These are phyloP conservation scores for Diversispora eburnea DNA, from an alignment of 192 early-diverging fungal genomes.

Conservation along the genomic window DNA sequence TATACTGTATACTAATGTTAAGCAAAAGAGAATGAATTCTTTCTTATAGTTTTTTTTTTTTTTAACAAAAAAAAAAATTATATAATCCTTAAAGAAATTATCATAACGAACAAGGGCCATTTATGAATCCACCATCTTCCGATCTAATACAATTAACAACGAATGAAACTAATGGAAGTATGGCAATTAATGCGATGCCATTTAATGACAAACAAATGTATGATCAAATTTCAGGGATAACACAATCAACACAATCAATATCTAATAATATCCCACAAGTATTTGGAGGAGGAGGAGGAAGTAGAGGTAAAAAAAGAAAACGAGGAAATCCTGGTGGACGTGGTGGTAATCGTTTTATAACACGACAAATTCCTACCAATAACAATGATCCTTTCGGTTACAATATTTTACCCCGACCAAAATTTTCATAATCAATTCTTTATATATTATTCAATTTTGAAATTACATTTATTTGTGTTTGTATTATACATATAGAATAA, in stretches of 20 bases:
- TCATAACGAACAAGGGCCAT: too few species aligned
- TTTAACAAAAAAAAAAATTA: background rate
- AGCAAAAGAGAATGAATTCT: too few species aligned
- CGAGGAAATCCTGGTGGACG: background rate
- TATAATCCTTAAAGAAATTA: too few species aligned
- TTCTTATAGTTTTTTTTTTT: background rate
- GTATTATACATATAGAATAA: too few species aligned
- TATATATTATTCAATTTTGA: background rate
- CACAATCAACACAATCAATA: background rate
- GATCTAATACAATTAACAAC: too few species aligned
- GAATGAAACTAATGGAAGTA: too few species aligned
- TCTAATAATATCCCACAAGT: background rate
- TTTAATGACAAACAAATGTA: too few species aligned
- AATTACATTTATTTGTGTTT: too few species aligned
- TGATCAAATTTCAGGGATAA: background rate
- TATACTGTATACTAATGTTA: background rate
- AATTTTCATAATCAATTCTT: background rate
- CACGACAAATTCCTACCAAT: background rate
- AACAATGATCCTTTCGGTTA: background rate
- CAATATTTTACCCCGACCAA: constrained; percentile 10
- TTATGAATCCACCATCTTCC: too few species aligned
- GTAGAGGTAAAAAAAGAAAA: background rate
- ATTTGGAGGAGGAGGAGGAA: background rate
- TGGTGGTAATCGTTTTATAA: background rate
- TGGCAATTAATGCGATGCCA: too few species aligned